Conservation (phyloP, 2,329 filamentous ascomycete genomes). For the Sclerotinia glacialis region DNA sequence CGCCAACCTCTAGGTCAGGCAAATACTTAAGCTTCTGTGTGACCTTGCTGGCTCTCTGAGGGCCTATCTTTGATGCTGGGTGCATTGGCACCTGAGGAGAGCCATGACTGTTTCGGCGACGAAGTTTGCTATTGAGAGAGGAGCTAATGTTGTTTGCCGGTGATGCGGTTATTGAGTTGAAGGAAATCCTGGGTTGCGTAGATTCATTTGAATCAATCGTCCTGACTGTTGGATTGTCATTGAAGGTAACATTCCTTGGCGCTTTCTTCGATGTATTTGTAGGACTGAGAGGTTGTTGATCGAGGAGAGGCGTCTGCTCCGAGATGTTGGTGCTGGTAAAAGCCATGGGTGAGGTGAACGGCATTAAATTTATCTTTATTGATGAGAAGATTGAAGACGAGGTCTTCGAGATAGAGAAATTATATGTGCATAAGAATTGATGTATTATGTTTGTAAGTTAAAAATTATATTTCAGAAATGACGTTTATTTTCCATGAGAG, state of each 20-base stretch:
- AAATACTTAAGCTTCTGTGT: constrained; percentile 97
- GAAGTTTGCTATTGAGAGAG: constrained; percentile 81
- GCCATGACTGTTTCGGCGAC: constrained; percentile 80
- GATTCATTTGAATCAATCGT: constrained; percentile 49
- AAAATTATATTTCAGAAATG: constrained; percentile 13
- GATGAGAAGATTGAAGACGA: neutral
- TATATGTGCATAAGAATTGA: constrained; percentile 6
- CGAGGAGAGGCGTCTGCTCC: constrained; percentile 21
- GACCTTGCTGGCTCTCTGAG: constrained; percentile 91
- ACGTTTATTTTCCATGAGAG: constrained; percentile 18
- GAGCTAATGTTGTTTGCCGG: constrained; percentile 58
- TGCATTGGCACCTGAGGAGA: constrained; percentile 40
- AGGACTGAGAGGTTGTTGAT: constrained; percentile 4
- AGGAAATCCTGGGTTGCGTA: constrained; percentile 1
- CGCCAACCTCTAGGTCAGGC: constrained; percentile 80
- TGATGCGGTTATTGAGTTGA: constrained; percentile 35
- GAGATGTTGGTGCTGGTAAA: constrained; percentile 11
- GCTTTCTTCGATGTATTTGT: constrained; percentile 13
- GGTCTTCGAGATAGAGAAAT: neutral
- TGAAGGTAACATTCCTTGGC: constrained; percentile 69
- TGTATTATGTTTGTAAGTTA: neutral
- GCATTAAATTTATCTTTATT: neutral
- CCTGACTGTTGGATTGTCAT: constrained; percentile 63
- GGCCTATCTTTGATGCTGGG: constrained; percentile 71
- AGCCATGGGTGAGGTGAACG: constrained; percentile 11